phyloP scores from a whole-genome alignment of 257 asterid genomes.

The Ligustrum vulgare region DNA sequence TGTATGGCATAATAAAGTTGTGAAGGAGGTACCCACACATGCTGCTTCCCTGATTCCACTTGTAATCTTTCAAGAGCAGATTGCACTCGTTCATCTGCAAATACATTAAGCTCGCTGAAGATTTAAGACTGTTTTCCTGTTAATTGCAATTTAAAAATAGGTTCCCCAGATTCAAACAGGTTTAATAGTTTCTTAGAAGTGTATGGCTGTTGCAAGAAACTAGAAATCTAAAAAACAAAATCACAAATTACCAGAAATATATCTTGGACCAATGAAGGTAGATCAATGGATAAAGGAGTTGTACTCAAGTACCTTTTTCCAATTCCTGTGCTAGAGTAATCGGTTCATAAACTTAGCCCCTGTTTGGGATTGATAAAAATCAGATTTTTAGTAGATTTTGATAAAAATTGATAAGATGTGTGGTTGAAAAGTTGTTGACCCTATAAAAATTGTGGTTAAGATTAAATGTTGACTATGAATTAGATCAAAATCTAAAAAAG shows the following conservation, averaged over 20 bases:
- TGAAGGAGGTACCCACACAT: conserved; percentile 99
- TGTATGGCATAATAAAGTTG: conserved; percentile 32
- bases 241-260: no score
- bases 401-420: no score
- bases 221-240: neutral
- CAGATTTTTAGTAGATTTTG: no score
- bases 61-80: conserved; percentile 65
- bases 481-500: no score
- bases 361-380: no score
- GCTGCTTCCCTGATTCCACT: conserved; percentile 86
- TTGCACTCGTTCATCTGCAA: conserved; percentile 75
- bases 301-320: neutral
- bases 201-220: neutral
- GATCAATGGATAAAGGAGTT: neutral
- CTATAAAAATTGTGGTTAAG: no score
- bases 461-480: no score
- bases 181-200: neutral
- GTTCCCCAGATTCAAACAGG: neutral
- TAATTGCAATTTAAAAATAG: neutral
- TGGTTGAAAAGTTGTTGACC: no score
- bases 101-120: conserved; percentile 18
- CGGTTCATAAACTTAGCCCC: neutral
- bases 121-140: neutral
- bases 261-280: neutral
- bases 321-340: neutral